Base-by-base conservation (phyloP, 2,329 filamentous ascomycete genomes). In the Ophiostoma himal-ulmi region DNA sequence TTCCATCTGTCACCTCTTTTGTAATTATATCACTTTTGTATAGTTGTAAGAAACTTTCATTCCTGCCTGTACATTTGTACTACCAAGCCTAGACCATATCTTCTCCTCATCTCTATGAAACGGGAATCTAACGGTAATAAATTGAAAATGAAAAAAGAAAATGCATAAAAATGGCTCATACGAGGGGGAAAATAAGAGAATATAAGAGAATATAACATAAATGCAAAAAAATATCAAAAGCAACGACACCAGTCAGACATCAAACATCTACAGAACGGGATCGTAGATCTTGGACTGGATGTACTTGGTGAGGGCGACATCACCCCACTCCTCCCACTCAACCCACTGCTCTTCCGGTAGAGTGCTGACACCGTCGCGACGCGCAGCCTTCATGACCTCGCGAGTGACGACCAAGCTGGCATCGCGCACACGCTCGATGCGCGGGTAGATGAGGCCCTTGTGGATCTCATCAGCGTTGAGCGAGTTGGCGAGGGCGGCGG, bases 371-470 rank as follows among this genome's bases (percentile, higher is more conserved):
- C 91, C 91, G 75, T 92, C 92, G 73, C 89, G 84, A 76, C 96
- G 91, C 6, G 94, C 94, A 30, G 92, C 90, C 79, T 95, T 94
- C 85, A 98, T 97, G 75, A 97, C 94, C 81, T 94, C 93, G 68
- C 93, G 89, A 41, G 94, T 92, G 39, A 98, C 94, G 67, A 91
- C 80, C 71, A 97, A 85, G 77, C 90, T 94, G 72, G 96, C 94
- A 41, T 97, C 93, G 64, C 95, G 89, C 74, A 99, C 96, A 73
- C 95, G 91, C 80, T 92, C 89, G 77, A 99, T 92, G 78, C 90
- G 88, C 14, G 93, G 95, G 83, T 99, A 98, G 77, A 98, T 89
- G 78, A 96, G 89, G 70, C 93, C 92, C 78, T 89, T 88, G 70
- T 90, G 87, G 76, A 93, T 83, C 83, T 99, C 95, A 73, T 95